Conservation (phyloP, 202 grass and related monocot species). For the Schoenoplectus tabernaemontani region DNA sequence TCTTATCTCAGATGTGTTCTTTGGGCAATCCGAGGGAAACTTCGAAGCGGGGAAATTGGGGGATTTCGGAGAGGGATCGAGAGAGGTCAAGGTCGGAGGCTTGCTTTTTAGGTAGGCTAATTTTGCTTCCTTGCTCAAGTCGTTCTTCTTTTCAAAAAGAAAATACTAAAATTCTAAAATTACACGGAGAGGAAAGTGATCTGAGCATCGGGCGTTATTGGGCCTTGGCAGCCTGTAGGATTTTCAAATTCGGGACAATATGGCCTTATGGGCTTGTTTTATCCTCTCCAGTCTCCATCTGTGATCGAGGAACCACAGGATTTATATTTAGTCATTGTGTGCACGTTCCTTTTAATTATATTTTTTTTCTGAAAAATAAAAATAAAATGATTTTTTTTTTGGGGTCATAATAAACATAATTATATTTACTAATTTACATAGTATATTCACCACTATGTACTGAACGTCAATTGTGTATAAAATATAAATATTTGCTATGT, state of each 20-base stretch:
- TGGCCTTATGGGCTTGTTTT: no score
- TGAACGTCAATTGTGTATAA: no score
- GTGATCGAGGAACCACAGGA: neutral
- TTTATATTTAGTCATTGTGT: no score
- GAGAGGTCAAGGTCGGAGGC: neutral
- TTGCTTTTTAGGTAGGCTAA: conserved; percentile 6
- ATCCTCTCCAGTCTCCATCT: neutral
- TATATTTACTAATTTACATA: no score
- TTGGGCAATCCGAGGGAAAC: conserved; percentile 27
- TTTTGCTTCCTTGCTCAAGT: neutral
- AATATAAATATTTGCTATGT: no score
- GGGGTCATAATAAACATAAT: no score
- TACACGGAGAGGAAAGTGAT: neutral
- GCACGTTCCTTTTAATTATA: no score
- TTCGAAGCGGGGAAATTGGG: conserved; percentile 6
- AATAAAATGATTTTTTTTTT: no score
- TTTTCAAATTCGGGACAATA: neutral
- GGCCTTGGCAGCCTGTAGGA: neutral
- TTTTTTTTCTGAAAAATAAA: no score
- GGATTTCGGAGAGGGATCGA: conserved; percentile 13
- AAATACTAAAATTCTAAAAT: neutral
- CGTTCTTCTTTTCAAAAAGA: no score
- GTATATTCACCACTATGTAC: no score
- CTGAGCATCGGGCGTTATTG: neutral
- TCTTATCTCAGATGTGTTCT: neutral